Base-by-base conservation (phyloP, 192 early-diverging fungal genomes). In the Paraglomus occultum region DNA sequence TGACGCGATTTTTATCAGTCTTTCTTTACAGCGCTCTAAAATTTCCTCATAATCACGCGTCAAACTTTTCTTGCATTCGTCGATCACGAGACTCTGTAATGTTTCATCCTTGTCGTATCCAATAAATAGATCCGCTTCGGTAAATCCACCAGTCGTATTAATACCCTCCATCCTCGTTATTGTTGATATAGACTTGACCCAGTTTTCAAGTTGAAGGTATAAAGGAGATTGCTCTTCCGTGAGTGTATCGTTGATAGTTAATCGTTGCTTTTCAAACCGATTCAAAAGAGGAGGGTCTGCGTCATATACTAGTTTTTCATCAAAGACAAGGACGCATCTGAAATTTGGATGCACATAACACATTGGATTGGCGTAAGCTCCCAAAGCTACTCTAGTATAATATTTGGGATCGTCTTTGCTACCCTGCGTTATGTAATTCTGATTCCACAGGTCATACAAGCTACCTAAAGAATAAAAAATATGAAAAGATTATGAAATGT, bases 381-480 rank as follows among this genome's bases (percentile, higher is more conserved):
- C 70, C 9, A 71, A 48, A 23, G 70, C 70, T 12, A 71, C 70
- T 12, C 70, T 38, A 0, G 59, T 39, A 50, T 38, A 71, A 17
- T 64, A 71, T 10, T 67, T 71, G 6, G 70, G 38, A 48, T 71
- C 23, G 2, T 65, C 70, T 14, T 14, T 7, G n/a, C 48, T 64
- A 12, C 70, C 70, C 6, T 39, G 12, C 9, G 43, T 23, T 20
- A 71, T 71, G 17, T 71, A 71, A 63, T 71, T 71, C 23, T 71
- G 70, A 64, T 71, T 71, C 70, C 70, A 71, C 45, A 71, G 49
- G 40, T 71, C 70, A 38, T 71, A 71, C 12, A 71, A 45, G 22
- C 62, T 67, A 10, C 70, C 70, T 62, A 42, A 64, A 51, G 50
- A 39, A n/a, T 63, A 20, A 9, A n/a, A 63, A 67, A 40, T 67